phyloP scores from a whole-genome alignment of 169 alveolate species.

The Cystoisospora suis region DNA sequence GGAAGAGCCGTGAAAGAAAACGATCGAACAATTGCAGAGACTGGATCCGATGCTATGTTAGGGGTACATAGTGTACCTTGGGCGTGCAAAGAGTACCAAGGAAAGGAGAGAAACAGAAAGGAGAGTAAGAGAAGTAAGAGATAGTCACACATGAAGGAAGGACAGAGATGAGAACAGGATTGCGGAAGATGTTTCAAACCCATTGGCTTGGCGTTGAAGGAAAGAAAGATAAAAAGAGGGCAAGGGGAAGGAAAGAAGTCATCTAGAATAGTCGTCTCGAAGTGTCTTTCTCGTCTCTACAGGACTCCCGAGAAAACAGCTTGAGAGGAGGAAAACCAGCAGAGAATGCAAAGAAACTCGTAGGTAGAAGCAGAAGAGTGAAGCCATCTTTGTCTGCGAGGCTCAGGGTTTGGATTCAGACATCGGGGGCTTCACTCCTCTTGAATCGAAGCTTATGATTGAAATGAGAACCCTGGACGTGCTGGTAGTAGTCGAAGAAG shows the following conservation, averaged over 20 bases:
- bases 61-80: not conserved
- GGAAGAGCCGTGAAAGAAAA: too few species aligned
- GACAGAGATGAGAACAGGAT: too few species aligned
- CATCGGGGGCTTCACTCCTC: too few species aligned
- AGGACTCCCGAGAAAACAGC: not conserved
- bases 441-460: too few species aligned
- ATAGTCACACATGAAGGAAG: not conserved
- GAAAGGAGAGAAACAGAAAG: not conserved
- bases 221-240: not conserved
- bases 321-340: not conserved
- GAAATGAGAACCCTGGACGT: too few species aligned
- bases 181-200: not conserved
- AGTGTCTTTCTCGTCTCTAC: not conserved
- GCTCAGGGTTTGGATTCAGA: too few species aligned
- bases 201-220: not conserved
- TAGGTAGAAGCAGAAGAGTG: not conserved
- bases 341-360: not conserved
- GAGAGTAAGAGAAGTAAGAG: not conserved
- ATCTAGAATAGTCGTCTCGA: too few species aligned
- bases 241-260: not conserved
- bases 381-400: too few species aligned
- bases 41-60: too few species aligned
- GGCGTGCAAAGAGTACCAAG: too few species aligned
- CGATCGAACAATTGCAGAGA: too few species aligned
- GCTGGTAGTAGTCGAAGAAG: too few species aligned